Evolutionary conservation across 495 filamentous ascomycete species (phyloP), one percentile per base, ranked within the genome.

Genomic region (Usnea hakonensis): DNA sequence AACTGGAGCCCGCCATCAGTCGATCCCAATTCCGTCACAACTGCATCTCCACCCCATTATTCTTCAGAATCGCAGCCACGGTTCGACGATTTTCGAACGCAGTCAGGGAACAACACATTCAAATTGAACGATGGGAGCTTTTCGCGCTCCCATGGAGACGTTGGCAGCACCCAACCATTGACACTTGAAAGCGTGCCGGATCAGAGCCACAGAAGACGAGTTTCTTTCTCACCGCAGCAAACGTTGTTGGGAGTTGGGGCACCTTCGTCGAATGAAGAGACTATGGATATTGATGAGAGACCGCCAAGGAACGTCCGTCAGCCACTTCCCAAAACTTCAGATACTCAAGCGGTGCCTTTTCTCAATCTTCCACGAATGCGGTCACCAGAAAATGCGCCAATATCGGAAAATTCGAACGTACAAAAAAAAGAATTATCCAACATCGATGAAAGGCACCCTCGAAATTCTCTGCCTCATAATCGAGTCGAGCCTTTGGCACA

Each of bases 1-100:
- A 87, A 87, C 74, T 91, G 87, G 86, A 88, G 87, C 62, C 78
- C 87, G 28, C 79, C 84, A 16, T 80, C 84, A 13, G 85, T 88
- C 7, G 85, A 83, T 44, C 76, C 89, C 37, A 85, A 85, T 62
- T 87, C 88, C 5, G 86, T 83, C 40, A 82, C 83, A 23, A 81
- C 85, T 16, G 76, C 81, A 9, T 86, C 90, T 58, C 89, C 90
- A 26, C 85, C 83, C 62, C 76, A 84, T 48, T 76, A 93, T 10
- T 79, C 87, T 0, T 71, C 88, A 32, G 84, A 92, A 61, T 83
- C 87, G 55, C 89, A 93, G 61, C 81, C 85, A 3, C 83, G 87
- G n/a, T 89, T 88, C 60, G 89, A 92, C 61, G 85, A 86, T 7
- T 88, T 95, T 68, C 76, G 82, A 57, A 81, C 80, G 57, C 88